Conservation (phyloP, 2,329 filamentous ascomycete genomes). For the Neofusicoccum parvum region DNA sequence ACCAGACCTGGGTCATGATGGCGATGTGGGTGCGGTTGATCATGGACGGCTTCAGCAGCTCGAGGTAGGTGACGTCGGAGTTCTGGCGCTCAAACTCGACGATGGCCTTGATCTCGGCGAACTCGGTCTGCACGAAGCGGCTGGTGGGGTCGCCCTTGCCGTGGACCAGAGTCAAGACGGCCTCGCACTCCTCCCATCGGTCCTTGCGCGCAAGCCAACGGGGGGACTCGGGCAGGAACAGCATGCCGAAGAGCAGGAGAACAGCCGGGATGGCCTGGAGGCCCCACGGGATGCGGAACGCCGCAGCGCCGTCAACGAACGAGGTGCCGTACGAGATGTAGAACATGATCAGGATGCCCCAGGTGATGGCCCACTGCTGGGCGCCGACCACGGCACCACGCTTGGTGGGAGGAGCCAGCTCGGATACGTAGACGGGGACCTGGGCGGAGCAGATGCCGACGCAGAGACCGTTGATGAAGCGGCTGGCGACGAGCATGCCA, state of each 20-base stretch:
- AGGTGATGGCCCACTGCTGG: conserved; percentile 76
- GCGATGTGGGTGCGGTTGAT: conserved; percentile 73
- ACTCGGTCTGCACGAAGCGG: conserved; percentile 67
- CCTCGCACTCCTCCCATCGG: conserved; percentile 47
- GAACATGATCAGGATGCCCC: conserved; percentile 70
- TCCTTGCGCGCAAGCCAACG: conserved; percentile 50
- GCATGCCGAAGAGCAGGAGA: conserved; percentile 48
- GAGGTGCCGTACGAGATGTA: conserved; percentile 46
- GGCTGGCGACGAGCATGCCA: conserved; percentile 70
- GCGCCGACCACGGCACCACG: conserved; percentile 69
- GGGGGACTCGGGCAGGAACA: conserved; percentile 52
- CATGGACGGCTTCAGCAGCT: conserved; percentile 74
- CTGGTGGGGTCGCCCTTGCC: conserved; percentile 63
- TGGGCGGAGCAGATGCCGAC: conserved; percentile 74
- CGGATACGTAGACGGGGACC: conserved; percentile 69
- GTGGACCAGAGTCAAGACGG: conserved; percentile 47
- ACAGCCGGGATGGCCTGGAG: conserved; percentile 42
- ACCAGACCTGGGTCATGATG: conserved; percentile 75
- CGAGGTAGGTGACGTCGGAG: conserved; percentile 68
- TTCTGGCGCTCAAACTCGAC: conserved; percentile 73
- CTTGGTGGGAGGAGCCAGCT: conserved; percentile 60
- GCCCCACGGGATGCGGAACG: conserved; percentile 43
- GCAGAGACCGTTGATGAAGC: conserved; percentile 69
- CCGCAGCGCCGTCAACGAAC: conserved; percentile 34
- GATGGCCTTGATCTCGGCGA: conserved; percentile 72